Evolutionary conservation across 2,329 filamentous ascomycete genomes (phyloP), one percentile per base, ranked within the genome.

Genomic region (Botrytis fragariae): DNA sequence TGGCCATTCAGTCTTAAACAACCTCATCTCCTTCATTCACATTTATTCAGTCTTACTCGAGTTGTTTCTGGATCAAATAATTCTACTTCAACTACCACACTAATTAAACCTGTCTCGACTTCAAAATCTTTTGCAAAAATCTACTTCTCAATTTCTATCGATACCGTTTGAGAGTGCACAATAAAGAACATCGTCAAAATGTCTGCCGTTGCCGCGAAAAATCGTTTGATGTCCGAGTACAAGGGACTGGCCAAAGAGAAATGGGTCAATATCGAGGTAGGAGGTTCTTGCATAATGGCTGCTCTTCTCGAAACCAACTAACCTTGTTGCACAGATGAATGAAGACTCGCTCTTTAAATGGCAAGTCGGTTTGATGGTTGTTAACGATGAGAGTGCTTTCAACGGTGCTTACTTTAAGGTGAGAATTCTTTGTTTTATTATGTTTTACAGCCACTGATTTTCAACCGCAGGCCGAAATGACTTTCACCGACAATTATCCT

Each of bases 321-420:
- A 79, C 74, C 5, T 48, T 9, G 67, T 71, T 51, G 9, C 1
- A 51, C 69, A 79, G 79, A 79, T 96, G 89, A 86, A 94, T 51
- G 88, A 94, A 76, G 89, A 94, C 79, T 88, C 91, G n/a, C 90
- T 98, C 75, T 92, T 97, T 81, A 88, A 90, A 76, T 98, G 96
- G 95, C 90, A 89, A 74, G 86, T 98, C 65, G 95, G 92, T 5
- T 89, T 99, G 73, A 95, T 97, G 84, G 93, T 98, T 54, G 89
- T 98, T 79, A 98, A 98, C 83, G 89, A 93, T 0, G 95, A 97
- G 78, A 97, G 94, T 75, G 87, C 92, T 76, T 98, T 97, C 86
- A 91, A 97, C 79, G 95, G 95, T 74, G 96, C 93, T 77, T 99
- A 97, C 83, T 94, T 98, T 83, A 95, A 89, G 83, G 88, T 88